Evolutionary conservation across 2,329 filamentous ascomycete species (phyloP).

Genomic region (Orbilia javanica): DNA sequence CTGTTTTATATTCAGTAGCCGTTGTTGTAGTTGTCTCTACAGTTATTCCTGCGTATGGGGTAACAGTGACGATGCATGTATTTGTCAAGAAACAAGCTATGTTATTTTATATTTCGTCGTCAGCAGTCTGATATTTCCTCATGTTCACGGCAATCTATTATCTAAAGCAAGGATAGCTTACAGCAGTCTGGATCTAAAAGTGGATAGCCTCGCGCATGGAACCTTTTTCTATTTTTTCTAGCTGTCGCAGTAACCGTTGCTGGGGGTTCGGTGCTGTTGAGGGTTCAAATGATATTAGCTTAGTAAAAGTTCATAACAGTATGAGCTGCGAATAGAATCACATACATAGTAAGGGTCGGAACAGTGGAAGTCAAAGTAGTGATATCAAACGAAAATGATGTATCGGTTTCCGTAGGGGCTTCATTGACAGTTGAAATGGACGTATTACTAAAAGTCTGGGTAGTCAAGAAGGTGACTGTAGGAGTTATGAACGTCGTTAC

Average conservation of each 20-base stretch:
- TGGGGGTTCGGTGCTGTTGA: slow-evolving; percentile 24
- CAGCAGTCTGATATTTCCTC: no score
- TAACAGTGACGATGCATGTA: slow-evolving; percentile 40
- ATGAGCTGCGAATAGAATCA: background rate
- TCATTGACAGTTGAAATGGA: slow-evolving; percentile 34
- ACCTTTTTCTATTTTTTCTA: slow-evolving; percentile 5
- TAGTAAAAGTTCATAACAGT: background rate
- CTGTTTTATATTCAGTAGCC: slow-evolving; percentile 45
- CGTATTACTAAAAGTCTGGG: slow-evolving; percentile 41
- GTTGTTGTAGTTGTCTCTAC: slow-evolving; percentile 27
- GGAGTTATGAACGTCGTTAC: slow-evolving; percentile 54
- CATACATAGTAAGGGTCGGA: slow-evolving; percentile 45
- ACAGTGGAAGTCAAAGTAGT: slow-evolving; percentile 24
- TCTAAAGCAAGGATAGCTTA: background rate
- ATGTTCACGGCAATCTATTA: no score
- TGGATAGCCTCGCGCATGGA: slow-evolving; percentile 37
- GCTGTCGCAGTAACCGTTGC: slow-evolving; percentile 32
- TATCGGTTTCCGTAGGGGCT: slow-evolving; percentile 24
- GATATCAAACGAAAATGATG: slow-evolving; percentile 17
- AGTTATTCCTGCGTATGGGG: slow-evolving; percentile 25
- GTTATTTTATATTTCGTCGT: no score
- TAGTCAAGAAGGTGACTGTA: slow-evolving; percentile 29
- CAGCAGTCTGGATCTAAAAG: slow-evolving; percentile 50
- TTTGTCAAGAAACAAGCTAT: slow-evolving; percentile 50
- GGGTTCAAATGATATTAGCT: background rate